These are phyloP conservation scores for Saururus chinensis DNA, from an alignment of 164 flowering plant genomes.

Conservation along the genomic window DNA sequence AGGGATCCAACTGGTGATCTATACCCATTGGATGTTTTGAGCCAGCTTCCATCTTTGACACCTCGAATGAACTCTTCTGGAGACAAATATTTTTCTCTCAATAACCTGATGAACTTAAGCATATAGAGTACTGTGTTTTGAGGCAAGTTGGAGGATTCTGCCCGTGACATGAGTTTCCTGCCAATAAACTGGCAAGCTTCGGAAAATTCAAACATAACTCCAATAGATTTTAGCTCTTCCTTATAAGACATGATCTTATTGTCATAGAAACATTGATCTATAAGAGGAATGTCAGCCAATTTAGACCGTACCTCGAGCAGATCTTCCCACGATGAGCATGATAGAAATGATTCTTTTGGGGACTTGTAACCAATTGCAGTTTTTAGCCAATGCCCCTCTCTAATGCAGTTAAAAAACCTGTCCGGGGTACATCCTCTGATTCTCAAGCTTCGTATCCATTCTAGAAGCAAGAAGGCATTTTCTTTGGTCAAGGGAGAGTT, in stretches of 20 bases:
- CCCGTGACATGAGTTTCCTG: constrained; percentile 40
- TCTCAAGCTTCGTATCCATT: constrained; percentile 35
- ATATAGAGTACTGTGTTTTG: constrained; percentile 31
- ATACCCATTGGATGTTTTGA: constrained; percentile 33
- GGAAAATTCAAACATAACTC: constrained; percentile 45
- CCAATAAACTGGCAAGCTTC: constrained; percentile 60
- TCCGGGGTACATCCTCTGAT: constrained; percentile 14
- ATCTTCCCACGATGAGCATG: constrained; percentile 25
- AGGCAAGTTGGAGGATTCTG: constrained; percentile 26
- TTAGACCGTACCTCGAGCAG: constrained; percentile 43
- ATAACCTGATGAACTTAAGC: constrained; percentile 36
- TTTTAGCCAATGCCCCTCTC: constrained; percentile 49
- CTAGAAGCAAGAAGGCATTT: constrained; percentile 41
- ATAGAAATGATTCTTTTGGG: constrained; percentile 44
- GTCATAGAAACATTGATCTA: constrained; percentile 43
- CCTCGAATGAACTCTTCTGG: constrained; percentile 29
- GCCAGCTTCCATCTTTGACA: constrained; percentile 34
- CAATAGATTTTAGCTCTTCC: constrained; percentile 41
- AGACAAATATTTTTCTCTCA: constrained; percentile 24
- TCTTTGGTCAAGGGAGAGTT: constrained; percentile 36
- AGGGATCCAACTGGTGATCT: constrained; percentile 42
- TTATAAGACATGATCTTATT: constrained; percentile 19
- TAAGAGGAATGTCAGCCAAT: constrained; percentile 55
- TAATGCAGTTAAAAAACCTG: constrained; percentile 37
- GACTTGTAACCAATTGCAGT: constrained; percentile 31